Percentiles rank a stretch among this genome's conserved stretches.
phyloP scores from a whole-genome alignment of 352 stramenopile genomes.

The Blastocystis sp. region DNA sequence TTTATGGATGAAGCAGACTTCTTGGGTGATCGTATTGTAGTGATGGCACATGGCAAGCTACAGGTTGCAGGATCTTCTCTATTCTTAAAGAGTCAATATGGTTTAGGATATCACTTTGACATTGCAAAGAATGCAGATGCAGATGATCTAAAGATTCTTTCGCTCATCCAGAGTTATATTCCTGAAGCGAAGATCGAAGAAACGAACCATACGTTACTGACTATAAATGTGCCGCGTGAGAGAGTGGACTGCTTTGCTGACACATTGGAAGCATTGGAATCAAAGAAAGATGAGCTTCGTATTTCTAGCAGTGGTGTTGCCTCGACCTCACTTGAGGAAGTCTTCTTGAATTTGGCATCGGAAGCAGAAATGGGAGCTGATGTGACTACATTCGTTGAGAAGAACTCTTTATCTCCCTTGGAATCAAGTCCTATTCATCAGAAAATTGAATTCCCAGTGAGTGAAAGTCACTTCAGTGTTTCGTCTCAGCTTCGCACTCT shows the following conservation, averaged over 20 bases:
- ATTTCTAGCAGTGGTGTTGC: slow-evolving; percentile 64
- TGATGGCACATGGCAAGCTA: slow-evolving; percentile 74
- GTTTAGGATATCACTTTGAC: slow-evolving; percentile 74
- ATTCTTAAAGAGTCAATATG: slow-evolving; percentile 75
- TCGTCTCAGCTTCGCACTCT: neutral
- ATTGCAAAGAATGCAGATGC: slow-evolving; percentile 69
- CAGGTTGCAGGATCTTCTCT: slow-evolving; percentile 70
- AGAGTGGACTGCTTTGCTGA: slow-evolving; percentile 69
- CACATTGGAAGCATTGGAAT: slow-evolving; percentile 75
- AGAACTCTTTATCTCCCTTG: neutral
- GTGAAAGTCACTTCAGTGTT: neutral
- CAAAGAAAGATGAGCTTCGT: slow-evolving; percentile 62
- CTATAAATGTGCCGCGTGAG: neutral
- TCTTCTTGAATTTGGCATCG: slow-evolving; percentile 79
- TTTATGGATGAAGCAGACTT: slow-evolving; percentile 83
- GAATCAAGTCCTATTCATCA: neutral
- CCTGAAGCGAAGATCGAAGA: slow-evolving; percentile 17
- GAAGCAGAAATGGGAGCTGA: slow-evolving; percentile 22
- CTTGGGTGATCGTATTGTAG: slow-evolving; percentile 79
- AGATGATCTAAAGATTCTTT: neutral
- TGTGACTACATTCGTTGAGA: neutral
- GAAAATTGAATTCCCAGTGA: slow-evolving; percentile 17
- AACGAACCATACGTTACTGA: neutral
- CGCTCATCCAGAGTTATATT: neutral
- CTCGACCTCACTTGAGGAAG: slow-evolving; percentile 77